Evolutionary conservation across 495 filamentous ascomycete species (phyloP).

Genomic region (Choiromyces venosus): DNA sequence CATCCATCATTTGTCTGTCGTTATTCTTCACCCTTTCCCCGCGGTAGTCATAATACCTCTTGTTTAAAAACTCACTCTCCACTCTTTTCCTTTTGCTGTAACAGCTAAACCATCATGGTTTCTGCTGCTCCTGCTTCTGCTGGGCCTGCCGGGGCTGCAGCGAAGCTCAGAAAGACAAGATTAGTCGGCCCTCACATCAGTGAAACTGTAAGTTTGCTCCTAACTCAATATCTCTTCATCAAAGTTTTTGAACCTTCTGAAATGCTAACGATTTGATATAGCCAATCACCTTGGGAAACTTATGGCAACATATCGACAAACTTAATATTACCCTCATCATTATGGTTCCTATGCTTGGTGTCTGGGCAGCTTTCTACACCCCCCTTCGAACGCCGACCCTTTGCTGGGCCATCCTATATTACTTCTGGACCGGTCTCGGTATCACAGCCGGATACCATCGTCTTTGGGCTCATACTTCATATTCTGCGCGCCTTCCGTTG

Average conservation of each 20-base stretch:
- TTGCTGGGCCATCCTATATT: slow-evolving; percentile 77
- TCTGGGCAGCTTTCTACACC: slow-evolving; percentile 74
- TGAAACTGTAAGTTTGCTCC: slow-evolving; percentile 34
- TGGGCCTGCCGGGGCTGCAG: slow-evolving; percentile 17
- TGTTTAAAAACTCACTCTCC: not conserved
- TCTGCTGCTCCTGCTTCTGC: slow-evolving; percentile 16
- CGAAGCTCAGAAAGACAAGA: slow-evolving; percentile 29
- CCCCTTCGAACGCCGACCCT: slow-evolving; percentile 70
- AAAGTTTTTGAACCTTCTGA: not conserved
- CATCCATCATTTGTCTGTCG: not conserved
- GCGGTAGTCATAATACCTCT: not conserved
- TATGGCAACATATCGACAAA: slow-evolving; percentile 98
- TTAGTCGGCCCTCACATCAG: slow-evolving; percentile 39
- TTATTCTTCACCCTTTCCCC: not conserved
- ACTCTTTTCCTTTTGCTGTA: not conserved
- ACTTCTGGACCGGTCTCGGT: slow-evolving; percentile 83
- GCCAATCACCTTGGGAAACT: slow-evolving; percentile 77
- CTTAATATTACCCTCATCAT: slow-evolving; percentile 83
- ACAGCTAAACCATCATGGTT: slow-evolving; percentile 8
- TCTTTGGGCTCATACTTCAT: slow-evolving; percentile 92
- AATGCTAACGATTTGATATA: slow-evolving; percentile 26
- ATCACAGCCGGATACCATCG: slow-evolving; percentile 89
- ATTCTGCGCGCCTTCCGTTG: slow-evolving; percentile 80
- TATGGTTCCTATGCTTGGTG: slow-evolving; percentile 70
- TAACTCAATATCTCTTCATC: not conserved